Evolutionary conservation across 106 monocot species (phyloP).

Genomic region (Platanthera zijinensis): DNA sequence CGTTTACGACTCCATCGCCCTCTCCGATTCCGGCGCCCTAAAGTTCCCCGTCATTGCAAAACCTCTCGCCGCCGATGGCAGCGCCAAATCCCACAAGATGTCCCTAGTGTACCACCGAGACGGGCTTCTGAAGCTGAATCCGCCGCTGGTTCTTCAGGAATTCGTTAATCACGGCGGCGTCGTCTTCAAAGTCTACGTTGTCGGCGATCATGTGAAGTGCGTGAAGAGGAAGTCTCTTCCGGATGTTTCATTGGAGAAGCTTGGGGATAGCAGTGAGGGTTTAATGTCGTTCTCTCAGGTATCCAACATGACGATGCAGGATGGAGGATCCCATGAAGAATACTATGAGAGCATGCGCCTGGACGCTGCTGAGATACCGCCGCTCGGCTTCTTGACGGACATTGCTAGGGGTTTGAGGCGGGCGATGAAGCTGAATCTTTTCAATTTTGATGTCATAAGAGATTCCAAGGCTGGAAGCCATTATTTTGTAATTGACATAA

Average conservation of each 20-base stretch:
- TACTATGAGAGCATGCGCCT: slow-evolving; percentile 24
- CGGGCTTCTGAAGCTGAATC: slow-evolving; percentile 44
- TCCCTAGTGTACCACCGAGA: slow-evolving; percentile 36
- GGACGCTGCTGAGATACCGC: slow-evolving; percentile 49
- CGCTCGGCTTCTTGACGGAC: slow-evolving; percentile 29
- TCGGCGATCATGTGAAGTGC: slow-evolving; percentile 57
- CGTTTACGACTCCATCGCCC: slow-evolving; percentile 35
- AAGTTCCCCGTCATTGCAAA: slow-evolving; percentile 63
- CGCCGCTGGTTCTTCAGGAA: slow-evolving; percentile 64
- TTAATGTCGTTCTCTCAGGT: slow-evolving; percentile 53
- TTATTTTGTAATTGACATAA: slow-evolving; percentile 63
- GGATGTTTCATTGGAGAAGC: slow-evolving; percentile 44
- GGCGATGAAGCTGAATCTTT: slow-evolving; percentile 49
- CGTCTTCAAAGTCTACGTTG: slow-evolving; percentile 74
- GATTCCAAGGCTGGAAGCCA: slow-evolving; percentile 42
- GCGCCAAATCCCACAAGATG: slow-evolving; percentile 59
- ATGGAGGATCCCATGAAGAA: slow-evolving; percentile 9
- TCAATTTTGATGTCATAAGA: slow-evolving; percentile 68
- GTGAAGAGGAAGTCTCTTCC: slow-evolving; percentile 64
- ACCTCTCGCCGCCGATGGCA: slow-evolving; percentile 60
- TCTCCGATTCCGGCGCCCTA: slow-evolving; percentile 33
- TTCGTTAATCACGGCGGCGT: slow-evolving; percentile 73
- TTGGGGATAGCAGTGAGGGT: slow-evolving; percentile 26
- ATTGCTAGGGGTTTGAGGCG: slow-evolving; percentile 42
- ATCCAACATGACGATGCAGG: slow-evolving; percentile 34